Percentiles rank a stretch among this genome's conserved stretches.
Conservation (phyloP, 345 rosid genomes). For the Citrus medica region DNA sequence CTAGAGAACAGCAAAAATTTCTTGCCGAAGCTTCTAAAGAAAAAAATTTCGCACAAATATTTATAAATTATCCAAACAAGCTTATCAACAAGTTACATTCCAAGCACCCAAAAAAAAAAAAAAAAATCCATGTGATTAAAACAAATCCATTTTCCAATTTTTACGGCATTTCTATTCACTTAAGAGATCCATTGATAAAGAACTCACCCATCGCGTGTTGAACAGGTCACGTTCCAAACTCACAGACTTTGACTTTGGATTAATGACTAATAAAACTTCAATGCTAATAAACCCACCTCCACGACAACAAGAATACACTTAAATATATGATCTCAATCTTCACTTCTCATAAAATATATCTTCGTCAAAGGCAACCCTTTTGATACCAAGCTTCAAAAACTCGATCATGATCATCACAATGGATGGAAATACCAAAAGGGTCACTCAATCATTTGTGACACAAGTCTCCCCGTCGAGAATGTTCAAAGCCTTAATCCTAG, state of each 20-base stretch:
- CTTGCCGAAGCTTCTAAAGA: neutral
- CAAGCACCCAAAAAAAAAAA: neutral
- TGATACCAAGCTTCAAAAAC: neutral
- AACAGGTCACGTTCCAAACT: conserved; percentile 1
- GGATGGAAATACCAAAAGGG: conserved; percentile 8
- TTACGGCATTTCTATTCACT: neutral
- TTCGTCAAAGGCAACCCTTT: neutral
- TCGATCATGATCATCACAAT: conserved; percentile 6
- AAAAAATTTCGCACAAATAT: neutral
- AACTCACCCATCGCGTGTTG: neutral
- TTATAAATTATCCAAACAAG: neutral
- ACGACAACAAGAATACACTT: neutral
- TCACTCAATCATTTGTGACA: conserved; percentile 25
- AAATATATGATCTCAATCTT: neutral
- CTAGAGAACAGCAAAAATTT: no score
- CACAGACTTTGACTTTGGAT: neutral
- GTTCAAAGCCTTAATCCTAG: conserved; percentile 44
- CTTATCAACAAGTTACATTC: neutral
- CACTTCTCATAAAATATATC: neutral
- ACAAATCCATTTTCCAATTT: neutral
- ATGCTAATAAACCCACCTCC: neutral
- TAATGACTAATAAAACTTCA: neutral
- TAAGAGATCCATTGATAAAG: neutral
- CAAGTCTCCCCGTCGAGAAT: conserved; percentile 34
- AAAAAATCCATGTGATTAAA: neutral